Evolutionary conservation across 2,329 filamentous ascomycete genomes (phyloP), one percentile per base, ranked within the genome.

Genomic region (Neonectria ditissima): DNA sequence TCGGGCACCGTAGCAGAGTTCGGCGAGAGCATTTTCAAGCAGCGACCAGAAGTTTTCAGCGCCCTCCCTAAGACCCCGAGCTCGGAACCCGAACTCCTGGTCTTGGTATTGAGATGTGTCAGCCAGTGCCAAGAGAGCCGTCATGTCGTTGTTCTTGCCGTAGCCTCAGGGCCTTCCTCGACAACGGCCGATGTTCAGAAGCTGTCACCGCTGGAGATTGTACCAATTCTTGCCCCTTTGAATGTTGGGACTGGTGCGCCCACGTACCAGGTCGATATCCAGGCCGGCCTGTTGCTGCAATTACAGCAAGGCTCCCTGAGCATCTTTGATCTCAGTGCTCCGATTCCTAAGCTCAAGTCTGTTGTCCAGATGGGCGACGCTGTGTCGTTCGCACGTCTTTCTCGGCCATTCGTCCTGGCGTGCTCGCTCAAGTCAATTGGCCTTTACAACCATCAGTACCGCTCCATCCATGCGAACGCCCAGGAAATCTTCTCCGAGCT

Each of bases 391-490:
- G 74, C 91, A 7, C 85, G 89, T 7, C 80, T 94, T 0, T 92
- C 90, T 8, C 86, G 86, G 60, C 88, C 90, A 8, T 87, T 91
- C 5, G 77, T 92, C 1, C 82, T 94, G 47, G 84, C 87, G 1
- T 82, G 87, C n/a, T 89, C 88, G 0, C 71, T 82, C 0, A 78
- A 82, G 10, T 82, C 83, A 0, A 84, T 91, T 43, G 83, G 81
- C 44, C 81, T 92, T 14, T 91, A 91, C 75, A 93, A 93, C 76
- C 87, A 90, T 34, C 87, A 89, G 63, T 94, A 89, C 75, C 86
- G 81, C 30, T 88, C 87, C 8, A 74, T 88, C n/a, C 87, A 89
- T 69, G 84, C 84, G 32, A 83, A 82, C 13, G 74, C 82, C 5
- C 65, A 78, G 2, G 66, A 85, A 53, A 80, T 86, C 53, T 69